phyloP scores from a whole-genome alignment of 345 rosid genomes.

The Dipteronia dyeriana region DNA sequence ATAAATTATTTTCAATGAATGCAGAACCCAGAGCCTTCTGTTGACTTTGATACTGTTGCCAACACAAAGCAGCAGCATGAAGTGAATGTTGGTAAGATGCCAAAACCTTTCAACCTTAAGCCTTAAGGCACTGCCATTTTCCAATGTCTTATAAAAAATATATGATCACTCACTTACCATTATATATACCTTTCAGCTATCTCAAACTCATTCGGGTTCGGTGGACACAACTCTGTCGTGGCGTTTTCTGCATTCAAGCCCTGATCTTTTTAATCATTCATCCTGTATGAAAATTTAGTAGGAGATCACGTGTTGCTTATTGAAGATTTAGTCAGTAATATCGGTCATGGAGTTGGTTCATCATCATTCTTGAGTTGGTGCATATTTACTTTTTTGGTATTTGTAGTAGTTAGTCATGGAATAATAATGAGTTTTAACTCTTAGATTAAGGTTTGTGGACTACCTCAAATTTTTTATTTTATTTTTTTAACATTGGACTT shows the following conservation, averaged over 20 bases:
- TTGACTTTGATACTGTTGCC: constrained; percentile 87
- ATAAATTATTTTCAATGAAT: constrained; percentile 15
- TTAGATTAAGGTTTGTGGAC: not conserved
- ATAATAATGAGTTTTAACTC: constrained; percentile 21
- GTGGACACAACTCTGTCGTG: constrained; percentile 99
- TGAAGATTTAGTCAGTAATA: constrained; percentile 6
- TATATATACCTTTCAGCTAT: constrained; percentile 56
- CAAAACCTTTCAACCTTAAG: not conserved
- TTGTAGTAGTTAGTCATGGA: constrained; percentile 19
- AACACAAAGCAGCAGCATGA: constrained; percentile 86
- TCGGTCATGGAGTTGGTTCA: constrained; percentile 15
- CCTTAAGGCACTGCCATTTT: not conserved
- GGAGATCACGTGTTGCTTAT: constrained; percentile 10
- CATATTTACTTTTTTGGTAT: constrained; percentile 7
- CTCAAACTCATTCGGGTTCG: constrained; percentile 95
- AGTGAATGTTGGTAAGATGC: constrained; percentile 90
- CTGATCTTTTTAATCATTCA: constrained; percentile 38
- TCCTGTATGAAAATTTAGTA: constrained; percentile 4
- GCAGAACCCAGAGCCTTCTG: constrained; percentile 88
- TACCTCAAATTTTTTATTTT: not conserved
- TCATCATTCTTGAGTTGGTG: constrained; percentile 24
- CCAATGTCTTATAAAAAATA: not conserved
- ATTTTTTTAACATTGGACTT: not conserved
- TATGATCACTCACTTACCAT: not conserved
- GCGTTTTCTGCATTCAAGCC: constrained; percentile 89